Evolutionary conservation across 2,329 filamentous ascomycete genomes (phyloP).

Genomic region (Cadophora sp.): DNA sequence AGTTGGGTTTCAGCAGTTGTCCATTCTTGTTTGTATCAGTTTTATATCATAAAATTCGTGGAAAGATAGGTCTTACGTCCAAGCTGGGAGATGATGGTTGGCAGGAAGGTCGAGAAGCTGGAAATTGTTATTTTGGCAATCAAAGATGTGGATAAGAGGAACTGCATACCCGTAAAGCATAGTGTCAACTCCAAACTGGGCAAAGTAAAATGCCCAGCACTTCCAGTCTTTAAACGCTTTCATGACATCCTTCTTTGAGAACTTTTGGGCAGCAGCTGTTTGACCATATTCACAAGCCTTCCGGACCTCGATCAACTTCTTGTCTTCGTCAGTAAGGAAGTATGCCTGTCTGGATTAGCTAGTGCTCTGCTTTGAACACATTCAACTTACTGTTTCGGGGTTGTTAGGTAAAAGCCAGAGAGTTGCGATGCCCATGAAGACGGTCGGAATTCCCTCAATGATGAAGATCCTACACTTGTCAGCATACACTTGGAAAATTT

Average conservation of each 20-base stretch:
- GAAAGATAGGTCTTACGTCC: slow-evolving; percentile 45
- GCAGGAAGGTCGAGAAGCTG: slow-evolving; percentile 69
- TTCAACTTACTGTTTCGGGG: slow-evolving; percentile 58
- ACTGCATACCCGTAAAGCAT: slow-evolving; percentile 62
- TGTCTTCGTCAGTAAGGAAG: slow-evolving; percentile 61
- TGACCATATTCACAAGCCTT: slow-evolving; percentile 56
- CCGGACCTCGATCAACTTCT: slow-evolving; percentile 31
- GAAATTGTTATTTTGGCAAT: neutral
- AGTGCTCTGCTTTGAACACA: neutral
- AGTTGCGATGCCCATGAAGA: slow-evolving; percentile 60
- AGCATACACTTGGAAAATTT: neutral
- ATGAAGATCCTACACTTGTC: slow-evolving; percentile 50
- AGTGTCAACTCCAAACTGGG: slow-evolving; percentile 66
- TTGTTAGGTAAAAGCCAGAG: slow-evolving; percentile 65
- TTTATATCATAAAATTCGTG: neutral
- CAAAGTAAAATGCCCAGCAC: slow-evolving; percentile 65
- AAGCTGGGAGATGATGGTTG: slow-evolving; percentile 70
- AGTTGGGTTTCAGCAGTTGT: slow-evolving; percentile 65
- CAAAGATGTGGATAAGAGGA: neutral
- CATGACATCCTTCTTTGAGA: slow-evolving; percentile 63
- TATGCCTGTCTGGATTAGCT: slow-evolving; percentile 32
- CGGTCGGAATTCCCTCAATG: slow-evolving; percentile 61
- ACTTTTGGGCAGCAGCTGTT: slow-evolving; percentile 56
- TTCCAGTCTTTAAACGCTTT: slow-evolving; percentile 68
- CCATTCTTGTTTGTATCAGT: slow-evolving; percentile 48